Evolutionary conservation across 202 grass and related monocot genomes (phyloP).

Genomic region (Carex arenaria): DNA sequence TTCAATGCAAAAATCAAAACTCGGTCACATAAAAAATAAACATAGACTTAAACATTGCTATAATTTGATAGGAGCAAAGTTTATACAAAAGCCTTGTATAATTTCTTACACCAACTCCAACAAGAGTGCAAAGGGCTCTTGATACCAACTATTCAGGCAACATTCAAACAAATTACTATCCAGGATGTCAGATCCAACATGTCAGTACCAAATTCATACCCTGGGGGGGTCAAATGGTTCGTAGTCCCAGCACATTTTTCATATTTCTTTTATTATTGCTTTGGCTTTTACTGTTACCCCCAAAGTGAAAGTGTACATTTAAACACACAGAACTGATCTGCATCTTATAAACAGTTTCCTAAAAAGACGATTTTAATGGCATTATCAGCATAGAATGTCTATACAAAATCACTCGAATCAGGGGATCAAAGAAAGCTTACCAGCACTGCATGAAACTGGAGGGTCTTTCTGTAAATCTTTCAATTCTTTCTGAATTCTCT

Average conservation of each 20-base stretch:
- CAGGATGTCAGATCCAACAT: neutral
- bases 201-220: neutral
- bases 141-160: neutral
- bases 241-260: neutral
- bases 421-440: conserved; percentile 25
- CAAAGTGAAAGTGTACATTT: neutral
- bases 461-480: conserved; percentile 96
- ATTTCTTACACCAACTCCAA: neutral
- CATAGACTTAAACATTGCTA: neutral
- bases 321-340: neutral
- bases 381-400: neutral
- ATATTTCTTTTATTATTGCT: neutral
- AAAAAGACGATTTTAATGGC: neutral
- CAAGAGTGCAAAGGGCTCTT: neutral
- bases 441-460: conserved; percentile 88
- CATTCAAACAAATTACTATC: neutral
- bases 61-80: neutral
- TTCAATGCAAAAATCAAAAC: neutral
- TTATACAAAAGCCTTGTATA: neutral
- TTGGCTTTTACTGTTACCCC: neutral
- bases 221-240: neutral
- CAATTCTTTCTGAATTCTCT: conserved; percentile 90
- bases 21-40: no score
- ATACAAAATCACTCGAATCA: neutral
- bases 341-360: conserved; percentile 11